These are phyloP conservation scores for Zasmidium cellare DNA, from an alignment of 2,329 filamentous ascomycete species.

Conservation along the genomic window DNA sequence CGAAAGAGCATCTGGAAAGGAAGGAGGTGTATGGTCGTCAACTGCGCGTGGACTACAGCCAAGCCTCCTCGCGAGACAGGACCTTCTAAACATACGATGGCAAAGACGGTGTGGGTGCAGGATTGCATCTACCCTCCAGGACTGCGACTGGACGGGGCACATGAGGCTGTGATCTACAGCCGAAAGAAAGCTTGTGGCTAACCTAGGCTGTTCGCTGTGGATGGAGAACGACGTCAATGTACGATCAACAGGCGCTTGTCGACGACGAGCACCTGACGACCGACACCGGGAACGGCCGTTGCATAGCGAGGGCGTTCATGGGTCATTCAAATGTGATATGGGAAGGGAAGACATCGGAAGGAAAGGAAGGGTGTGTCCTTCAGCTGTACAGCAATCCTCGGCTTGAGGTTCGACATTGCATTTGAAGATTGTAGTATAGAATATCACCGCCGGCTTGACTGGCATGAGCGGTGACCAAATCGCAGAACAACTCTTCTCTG, in stretches of 20 bases:
- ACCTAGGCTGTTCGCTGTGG: too few relatives aligned
- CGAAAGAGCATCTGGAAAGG: constrained; percentile 55
- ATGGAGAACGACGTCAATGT: too few relatives aligned
- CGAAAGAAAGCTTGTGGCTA: too few relatives aligned
- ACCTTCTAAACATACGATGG: not conserved
- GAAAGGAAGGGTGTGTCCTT: not conserved
- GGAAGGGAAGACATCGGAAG: not conserved
- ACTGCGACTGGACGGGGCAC: too few relatives aligned
- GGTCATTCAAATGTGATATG: not conserved
- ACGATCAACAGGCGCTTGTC: too few relatives aligned
- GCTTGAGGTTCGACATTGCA: constrained; percentile 3
- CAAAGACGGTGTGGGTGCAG: too few relatives aligned
- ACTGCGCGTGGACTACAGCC: constrained; percentile 64
- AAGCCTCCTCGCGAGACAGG: not conserved
- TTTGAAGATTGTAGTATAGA: constrained; percentile 10
- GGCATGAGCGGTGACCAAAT: not conserved
- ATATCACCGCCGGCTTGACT: not conserved
- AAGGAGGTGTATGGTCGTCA: constrained; percentile 65
- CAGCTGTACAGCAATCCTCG: not conserved
- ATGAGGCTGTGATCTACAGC: too few relatives aligned
- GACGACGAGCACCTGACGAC: too few relatives aligned
- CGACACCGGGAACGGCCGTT: too few relatives aligned
- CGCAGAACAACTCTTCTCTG: not conserved
- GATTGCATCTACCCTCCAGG: too few relatives aligned
- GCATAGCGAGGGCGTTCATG: too few relatives aligned